Percentiles rank a stretch among this genome's conserved stretches.
Evolutionary conservation across 1,284 basidiomycete genomes (phyloP).

Genomic region (Trametes pubescens): DNA sequence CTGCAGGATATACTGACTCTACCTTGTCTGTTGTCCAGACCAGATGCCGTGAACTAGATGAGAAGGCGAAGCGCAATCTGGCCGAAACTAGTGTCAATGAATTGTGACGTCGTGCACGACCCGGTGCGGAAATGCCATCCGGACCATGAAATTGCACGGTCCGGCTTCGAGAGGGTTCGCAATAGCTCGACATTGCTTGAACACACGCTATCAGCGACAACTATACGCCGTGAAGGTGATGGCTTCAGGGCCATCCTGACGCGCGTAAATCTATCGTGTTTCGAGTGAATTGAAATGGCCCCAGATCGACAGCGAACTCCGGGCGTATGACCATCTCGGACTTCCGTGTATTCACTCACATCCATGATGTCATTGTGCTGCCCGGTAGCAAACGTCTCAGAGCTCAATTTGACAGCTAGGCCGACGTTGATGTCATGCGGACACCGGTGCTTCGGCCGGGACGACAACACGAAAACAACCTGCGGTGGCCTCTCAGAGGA

Average conservation of each 20-base stretch:
- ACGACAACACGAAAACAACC: too few species aligned
- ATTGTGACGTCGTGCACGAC: not conserved
- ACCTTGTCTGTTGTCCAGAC: constrained; percentile 33
- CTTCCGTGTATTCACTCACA: not conserved
- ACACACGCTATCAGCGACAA: too few species aligned
- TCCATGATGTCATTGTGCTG: not conserved
- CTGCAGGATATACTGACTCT: not conserved
- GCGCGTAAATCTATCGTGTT: too few species aligned
- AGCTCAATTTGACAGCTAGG: not conserved
- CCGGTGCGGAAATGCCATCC: not conserved
- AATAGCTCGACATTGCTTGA: too few species aligned
- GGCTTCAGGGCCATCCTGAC: too few species aligned
- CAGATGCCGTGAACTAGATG: constrained; percentile 43
- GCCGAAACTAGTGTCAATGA: too few species aligned
- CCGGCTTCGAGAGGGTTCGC: too few species aligned
- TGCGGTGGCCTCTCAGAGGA: too few species aligned
- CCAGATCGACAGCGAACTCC: not conserved
- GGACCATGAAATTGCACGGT: not conserved
- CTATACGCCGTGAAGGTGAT: too few species aligned
- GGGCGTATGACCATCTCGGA: not conserved
- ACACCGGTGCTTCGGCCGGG: not conserved
- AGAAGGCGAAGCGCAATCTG: constrained; percentile 3
- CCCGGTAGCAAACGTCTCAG: not conserved
- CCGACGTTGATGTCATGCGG: not conserved
- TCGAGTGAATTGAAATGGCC: not conserved